Percentiles rank a stretch among this genome's conserved stretches.
Evolutionary conservation across 2,329 filamentous ascomycete genomes (phyloP).

Genomic region (Colletotrichum tofieldiae): DNA sequence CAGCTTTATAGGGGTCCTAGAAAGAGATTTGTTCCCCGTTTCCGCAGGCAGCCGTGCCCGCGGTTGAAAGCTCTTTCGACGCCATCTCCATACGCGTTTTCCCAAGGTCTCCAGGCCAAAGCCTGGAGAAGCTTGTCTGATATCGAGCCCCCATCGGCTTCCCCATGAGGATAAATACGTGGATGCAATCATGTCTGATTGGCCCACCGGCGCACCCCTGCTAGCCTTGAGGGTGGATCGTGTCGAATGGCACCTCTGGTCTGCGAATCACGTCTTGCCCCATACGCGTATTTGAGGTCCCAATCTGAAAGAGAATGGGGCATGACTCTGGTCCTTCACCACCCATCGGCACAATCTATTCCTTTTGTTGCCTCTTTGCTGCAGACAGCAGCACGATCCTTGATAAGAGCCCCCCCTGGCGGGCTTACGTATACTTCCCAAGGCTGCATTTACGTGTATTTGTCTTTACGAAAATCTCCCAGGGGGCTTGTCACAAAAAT

Average conservation of each 20-base stretch:
- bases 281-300: conserved; percentile 17
- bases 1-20: conserved; percentile 22
- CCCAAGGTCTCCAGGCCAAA: not conserved
- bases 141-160: not conserved
- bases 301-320: not conserved
- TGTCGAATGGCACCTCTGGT: not conserved
- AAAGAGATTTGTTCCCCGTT: not conserved
- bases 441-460: conserved; percentile 9
- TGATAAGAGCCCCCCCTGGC: conserved; percentile 5
- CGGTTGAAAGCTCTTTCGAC: not conserved
- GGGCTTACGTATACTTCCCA: conserved; percentile 2
- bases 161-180: conserved; percentile 29
- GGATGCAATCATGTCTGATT: conserved; percentile 11
- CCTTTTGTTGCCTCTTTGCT: not conserved
- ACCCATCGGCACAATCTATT: no score
- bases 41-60: not conserved
- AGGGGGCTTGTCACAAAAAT: not conserved
- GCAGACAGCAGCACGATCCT: not conserved
- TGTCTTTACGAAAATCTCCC: not conserved
- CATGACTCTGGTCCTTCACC: not conserved
- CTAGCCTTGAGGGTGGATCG: conserved; percentile 4
- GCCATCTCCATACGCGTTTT: conserved; percentile 32
- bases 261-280: conserved; percentile 22
- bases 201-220: not conserved
- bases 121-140: not conserved